A percentile compares a stretch with the other conserved stretches of the same genome.
Conservation (phyloP, 176 grass and related monocot genomes). For the Raddia distichophylla region DNA sequence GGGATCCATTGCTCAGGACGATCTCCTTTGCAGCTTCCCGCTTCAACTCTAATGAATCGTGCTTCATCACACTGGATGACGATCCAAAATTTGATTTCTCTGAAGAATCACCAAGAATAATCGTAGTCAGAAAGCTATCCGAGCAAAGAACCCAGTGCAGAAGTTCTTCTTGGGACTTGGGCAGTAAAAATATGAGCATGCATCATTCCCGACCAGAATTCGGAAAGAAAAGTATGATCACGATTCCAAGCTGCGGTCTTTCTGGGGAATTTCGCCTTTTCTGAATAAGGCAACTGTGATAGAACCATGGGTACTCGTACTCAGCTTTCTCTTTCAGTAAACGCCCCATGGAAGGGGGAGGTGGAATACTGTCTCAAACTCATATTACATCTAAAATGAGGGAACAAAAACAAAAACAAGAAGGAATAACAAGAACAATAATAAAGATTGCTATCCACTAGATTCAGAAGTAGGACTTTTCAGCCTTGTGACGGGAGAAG, state of each 20-base stretch:
- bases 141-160: background rate
- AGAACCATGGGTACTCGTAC: background rate
- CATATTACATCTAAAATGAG: no score
- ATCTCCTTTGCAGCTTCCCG: conserved; percentile 34
- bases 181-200: background rate
- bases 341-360: background rate
- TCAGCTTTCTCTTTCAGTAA: no score
- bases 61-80: conserved; percentile 37
- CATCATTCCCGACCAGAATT: conserved; percentile 17
- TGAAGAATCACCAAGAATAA: conserved; percentile 24
- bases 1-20: conserved; percentile 37
- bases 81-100: conserved; percentile 34
- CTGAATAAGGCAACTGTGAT: background rate
- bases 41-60: conserved; percentile 46
- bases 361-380: background rate
- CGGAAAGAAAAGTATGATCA: background rate
- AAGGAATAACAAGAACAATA: no score
- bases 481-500: no score
- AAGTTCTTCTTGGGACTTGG: conserved; percentile 10
- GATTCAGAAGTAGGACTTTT: no score
- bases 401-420: no score
- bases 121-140: background rate
- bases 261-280: background rate
- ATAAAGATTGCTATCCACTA: background rate
- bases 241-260: background rate